Evolutionary conservation across 192 early-diverging fungal genomes (phyloP).

Genomic region (Coemansia sp.): DNA sequence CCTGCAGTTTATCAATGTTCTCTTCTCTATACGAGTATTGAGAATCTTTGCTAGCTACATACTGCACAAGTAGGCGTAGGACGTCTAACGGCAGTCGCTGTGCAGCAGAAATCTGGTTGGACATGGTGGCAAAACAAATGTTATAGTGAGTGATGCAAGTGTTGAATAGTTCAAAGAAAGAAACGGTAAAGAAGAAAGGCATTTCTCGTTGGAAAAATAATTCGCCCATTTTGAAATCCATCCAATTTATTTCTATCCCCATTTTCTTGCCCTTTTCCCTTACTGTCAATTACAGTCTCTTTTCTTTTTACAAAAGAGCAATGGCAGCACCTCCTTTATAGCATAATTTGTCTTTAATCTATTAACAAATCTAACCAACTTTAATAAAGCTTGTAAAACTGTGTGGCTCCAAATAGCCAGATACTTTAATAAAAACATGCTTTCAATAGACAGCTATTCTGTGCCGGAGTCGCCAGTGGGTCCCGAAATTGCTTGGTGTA

Average conservation of each 20-base stretch:
- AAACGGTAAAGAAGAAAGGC: neutral
- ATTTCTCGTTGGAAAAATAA: neutral
- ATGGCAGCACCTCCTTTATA: neutral
- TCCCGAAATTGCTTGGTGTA: too few relatives aligned
- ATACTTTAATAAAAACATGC: too few relatives aligned
- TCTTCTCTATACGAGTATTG: neutral
- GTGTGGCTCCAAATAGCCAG: too few relatives aligned
- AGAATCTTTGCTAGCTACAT: neutral
- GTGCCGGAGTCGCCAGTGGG: neutral
- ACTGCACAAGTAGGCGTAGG: neutral
- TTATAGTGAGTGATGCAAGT: too few relatives aligned
- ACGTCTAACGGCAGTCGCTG: neutral
- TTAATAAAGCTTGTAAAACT: too few relatives aligned
- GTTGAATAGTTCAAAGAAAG: neutral
- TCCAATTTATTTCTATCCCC: neutral
- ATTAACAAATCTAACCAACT: too few relatives aligned
- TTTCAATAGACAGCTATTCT: neutral
- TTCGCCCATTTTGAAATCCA: neutral
- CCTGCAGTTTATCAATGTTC: neutral
- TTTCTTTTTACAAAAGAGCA: neutral
- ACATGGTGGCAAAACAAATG: neutral
- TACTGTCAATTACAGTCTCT: neutral
- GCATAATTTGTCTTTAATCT: neutral
- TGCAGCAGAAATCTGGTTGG: neutral
- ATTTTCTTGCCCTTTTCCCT: neutral